A percentile compares a stretch with the other conserved stretches of the same genome.
phyloP scores from a whole-genome alignment of 768 basidiomycete species.

The Paxillus rubicundulus region DNA sequence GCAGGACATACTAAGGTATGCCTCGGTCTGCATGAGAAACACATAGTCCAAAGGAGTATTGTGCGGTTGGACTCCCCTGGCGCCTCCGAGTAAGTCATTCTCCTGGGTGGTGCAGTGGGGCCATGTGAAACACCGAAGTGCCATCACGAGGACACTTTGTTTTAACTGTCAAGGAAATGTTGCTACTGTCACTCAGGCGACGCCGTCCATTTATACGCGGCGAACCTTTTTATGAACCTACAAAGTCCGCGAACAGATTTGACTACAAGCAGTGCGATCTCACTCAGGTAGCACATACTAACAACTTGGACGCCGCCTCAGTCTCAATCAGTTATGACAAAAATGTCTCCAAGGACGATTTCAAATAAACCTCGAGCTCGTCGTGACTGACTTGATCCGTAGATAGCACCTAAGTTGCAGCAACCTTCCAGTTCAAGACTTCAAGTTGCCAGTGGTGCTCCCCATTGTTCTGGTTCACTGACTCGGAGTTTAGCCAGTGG shows the following conservation, averaged over 20 bases:
- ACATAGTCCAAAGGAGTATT: too few relatives aligned
- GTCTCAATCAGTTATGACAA: background rate
- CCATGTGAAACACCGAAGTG: too few relatives aligned
- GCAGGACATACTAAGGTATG: too few relatives aligned
- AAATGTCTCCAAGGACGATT: background rate
- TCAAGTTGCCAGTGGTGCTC: too few relatives aligned
- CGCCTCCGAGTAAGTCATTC: too few relatives aligned
- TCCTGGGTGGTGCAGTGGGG: too few relatives aligned
- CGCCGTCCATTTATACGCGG: background rate
- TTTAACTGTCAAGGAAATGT: background rate
- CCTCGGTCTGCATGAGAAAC: too few relatives aligned
- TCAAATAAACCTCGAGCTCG: background rate
- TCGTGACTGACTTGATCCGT: background rate
- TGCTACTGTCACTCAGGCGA: background rate
- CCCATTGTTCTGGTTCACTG: constrained; percentile 6
- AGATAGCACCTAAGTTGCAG: background rate
- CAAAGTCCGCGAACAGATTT: background rate
- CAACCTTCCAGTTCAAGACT: too few relatives aligned
- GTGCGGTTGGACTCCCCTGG: too few relatives aligned
- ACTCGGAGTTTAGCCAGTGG: background rate
- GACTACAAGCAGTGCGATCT: background rate
- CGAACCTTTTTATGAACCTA: background rate
- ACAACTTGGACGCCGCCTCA: background rate
- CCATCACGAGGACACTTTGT: background rate
- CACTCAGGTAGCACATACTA: background rate